Evolutionary conservation across 2,329 filamentous ascomycete genomes (phyloP).

Genomic region (Trichoderma sp.): DNA sequence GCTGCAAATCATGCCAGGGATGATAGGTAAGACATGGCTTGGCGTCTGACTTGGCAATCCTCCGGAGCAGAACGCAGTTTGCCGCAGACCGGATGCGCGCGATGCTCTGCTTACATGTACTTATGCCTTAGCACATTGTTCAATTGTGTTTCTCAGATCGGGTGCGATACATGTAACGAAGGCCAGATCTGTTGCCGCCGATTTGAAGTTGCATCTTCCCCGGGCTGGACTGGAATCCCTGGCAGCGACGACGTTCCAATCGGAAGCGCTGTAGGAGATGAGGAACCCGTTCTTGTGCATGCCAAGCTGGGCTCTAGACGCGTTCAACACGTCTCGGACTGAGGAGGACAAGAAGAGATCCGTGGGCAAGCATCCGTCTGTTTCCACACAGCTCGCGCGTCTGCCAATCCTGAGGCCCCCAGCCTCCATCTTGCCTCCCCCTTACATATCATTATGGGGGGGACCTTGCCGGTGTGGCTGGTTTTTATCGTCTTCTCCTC

Average conservation of each 20-base stretch:
- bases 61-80: background rate
- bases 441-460: slow-evolving; percentile 3
- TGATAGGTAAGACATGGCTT: background rate
- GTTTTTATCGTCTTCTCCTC: background rate
- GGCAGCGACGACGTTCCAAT: background rate
- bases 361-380: background rate
- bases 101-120: background rate
- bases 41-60: background rate
- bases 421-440: background rate
- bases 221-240: background rate
- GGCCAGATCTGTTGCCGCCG: background rate
- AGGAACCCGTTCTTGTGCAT: background rate
- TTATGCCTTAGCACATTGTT: background rate
- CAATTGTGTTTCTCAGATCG: background rate
- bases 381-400: background rate
- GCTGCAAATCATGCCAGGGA: background rate
- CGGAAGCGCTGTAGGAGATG: background rate
- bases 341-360: background rate
- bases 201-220: background rate
- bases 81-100: background rate
- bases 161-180: background rate
- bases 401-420: background rate
- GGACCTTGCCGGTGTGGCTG: slow-evolving; percentile 5
- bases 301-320: background rate
- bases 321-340: background rate